phyloP scores from a whole-genome alignment of 805 yeast genomes.

The Kodamaea sagamina region DNA sequence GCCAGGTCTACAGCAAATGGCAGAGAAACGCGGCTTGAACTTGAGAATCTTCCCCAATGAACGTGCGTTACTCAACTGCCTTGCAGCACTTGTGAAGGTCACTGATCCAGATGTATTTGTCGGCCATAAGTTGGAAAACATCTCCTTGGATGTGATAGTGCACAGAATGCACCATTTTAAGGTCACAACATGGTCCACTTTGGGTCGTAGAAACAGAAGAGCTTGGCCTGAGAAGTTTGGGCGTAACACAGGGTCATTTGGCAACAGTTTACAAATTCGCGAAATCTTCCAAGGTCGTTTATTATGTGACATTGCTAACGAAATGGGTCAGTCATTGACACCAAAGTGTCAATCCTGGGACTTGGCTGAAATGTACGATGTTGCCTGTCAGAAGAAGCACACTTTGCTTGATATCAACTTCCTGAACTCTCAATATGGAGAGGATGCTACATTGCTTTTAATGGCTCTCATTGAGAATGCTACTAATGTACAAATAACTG shows the following conservation, averaged over 20 bases:
- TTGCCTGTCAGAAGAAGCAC: slow-evolving; percentile 67
- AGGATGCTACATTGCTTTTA: slow-evolving; percentile 65
- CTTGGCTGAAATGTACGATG: slow-evolving; percentile 83
- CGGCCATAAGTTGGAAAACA: slow-evolving; percentile 83
- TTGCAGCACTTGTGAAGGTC: slow-evolving; percentile 66
- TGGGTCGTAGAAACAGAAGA: slow-evolving; percentile 80
- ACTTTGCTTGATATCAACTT: slow-evolving; percentile 71
- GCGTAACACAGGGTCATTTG: slow-evolving; percentile 44
- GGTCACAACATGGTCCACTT: slow-evolving; percentile 72
- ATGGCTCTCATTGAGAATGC: slow-evolving; percentile 72
- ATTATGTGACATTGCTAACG: slow-evolving; percentile 90
- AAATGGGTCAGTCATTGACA: slow-evolving; percentile 90
- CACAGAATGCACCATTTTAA: slow-evolving; percentile 77
- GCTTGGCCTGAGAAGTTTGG: slow-evolving; percentile 78
- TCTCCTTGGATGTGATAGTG: slow-evolving; percentile 75
- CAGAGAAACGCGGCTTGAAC: slow-evolving; percentile 52
- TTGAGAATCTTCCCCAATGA: slow-evolving; percentile 71
- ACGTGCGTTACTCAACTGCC: slow-evolving; percentile 67
- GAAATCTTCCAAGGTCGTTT: slow-evolving; percentile 84
- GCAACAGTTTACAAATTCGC: slow-evolving; percentile 56
- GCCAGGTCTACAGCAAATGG: slow-evolving; percentile 66
- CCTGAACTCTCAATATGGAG: slow-evolving; percentile 62
- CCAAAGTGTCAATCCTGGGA: slow-evolving; percentile 95
- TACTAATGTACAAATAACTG: slow-evolving; percentile 65
- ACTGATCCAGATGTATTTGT: slow-evolving; percentile 90